Base-by-base conservation (phyloP, 2,329 filamentous ascomycete species). In the Apiospora rasikravindrae region DNA sequence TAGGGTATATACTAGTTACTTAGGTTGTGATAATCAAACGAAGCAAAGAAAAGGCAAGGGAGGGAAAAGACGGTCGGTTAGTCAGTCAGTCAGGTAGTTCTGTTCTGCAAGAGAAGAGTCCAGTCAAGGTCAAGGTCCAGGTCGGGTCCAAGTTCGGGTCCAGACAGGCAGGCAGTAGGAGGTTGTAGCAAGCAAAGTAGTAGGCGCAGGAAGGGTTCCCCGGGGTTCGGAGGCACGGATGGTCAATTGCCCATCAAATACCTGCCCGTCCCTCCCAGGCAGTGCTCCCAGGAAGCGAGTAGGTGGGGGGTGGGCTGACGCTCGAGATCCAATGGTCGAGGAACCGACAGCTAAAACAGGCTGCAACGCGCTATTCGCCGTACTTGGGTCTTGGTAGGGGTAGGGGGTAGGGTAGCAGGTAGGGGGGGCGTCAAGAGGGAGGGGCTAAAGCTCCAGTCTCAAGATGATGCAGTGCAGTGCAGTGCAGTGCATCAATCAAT, bases 301-400 rank as follows among this genome's bases (percentile, higher is more conserved):
- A 37, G 53, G 57, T 64, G 57, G 57, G 57, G 57, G 57, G 57
- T 64, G 57, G 57, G 57, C 57, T 64, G 57, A 64, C 57, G 57
- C 57, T 24, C 33, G 57, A 40, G 57, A 64, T 64, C 40, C 57
- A 64, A 70, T 24, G 69, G 53, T n/a, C 45, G 40, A 44, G 24
- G 49, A 42, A 70, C 33, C 57, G 57, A 61, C 33, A 69, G 64
- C 71, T 71, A 71, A 73, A 73, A 73, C 72, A 71, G 67, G 69
- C 67, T 73, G 72, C 69, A 53, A 73, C 72, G 70, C 72, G 70
- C 72, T 73, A 73, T 67, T 42, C 49, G 66, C 66, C 11, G 24
- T 47, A 33, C 40, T 68, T 68, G 66, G 37, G 44, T 68, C 66
- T 68, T 68, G 66, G 66, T 68, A 68, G 44, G 44, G 57, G 57